Percentiles rank a stretch among this genome's conserved stretches.
Conservation (phyloP, 2,329 filamentous ascomycete genomes). For the Aspergillus novoparasiticus region DNA sequence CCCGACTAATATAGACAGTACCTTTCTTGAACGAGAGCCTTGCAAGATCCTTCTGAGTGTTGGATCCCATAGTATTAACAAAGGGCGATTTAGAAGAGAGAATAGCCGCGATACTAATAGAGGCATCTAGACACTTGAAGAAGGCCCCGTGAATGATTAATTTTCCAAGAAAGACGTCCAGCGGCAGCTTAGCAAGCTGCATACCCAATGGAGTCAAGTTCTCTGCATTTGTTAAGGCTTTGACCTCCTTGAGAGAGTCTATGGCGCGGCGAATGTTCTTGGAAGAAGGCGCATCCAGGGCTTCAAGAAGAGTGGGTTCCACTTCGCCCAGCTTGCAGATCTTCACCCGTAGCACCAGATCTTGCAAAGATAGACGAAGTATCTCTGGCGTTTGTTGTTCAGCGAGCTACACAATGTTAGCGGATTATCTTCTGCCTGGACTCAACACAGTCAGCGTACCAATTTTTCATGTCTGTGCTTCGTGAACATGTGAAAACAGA, state of each 20-base stretch:
- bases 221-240: constrained; percentile 78
- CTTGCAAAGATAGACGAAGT: constrained; percentile 88
- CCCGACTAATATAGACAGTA: constrained; percentile 20
- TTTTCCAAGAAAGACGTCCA: constrained; percentile 95
- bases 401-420: constrained; percentile 60
- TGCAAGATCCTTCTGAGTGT: constrained; percentile 78
- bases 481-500: constrained; percentile 96
- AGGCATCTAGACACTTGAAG: constrained; percentile 89
- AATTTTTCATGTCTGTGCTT: constrained; percentile 80
- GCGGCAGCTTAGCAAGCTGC: constrained; percentile 82
- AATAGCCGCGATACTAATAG: constrained; percentile 88
- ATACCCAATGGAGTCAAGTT: constrained; percentile 83
- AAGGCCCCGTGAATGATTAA: constrained; percentile 82
- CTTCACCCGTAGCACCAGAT: constrained; percentile 93
- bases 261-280: constrained; percentile 94
- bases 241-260: constrained; percentile 89
- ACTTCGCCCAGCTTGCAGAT: constrained; percentile 95
- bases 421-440: not conserved
- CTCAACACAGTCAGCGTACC: constrained; percentile 30
- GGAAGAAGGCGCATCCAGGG: constrained; percentile 83
- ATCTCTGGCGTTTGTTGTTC: constrained; percentile 97
- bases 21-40: constrained; percentile 76
- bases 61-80: constrained; percentile 79
- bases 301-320: constrained; percentile 83
- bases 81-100: constrained; percentile 95